Evolutionary conservation across 2,329 filamentous ascomycete genomes (phyloP), one percentile per base, ranked within the genome.

Genomic region (Penicillium sp.): DNA sequence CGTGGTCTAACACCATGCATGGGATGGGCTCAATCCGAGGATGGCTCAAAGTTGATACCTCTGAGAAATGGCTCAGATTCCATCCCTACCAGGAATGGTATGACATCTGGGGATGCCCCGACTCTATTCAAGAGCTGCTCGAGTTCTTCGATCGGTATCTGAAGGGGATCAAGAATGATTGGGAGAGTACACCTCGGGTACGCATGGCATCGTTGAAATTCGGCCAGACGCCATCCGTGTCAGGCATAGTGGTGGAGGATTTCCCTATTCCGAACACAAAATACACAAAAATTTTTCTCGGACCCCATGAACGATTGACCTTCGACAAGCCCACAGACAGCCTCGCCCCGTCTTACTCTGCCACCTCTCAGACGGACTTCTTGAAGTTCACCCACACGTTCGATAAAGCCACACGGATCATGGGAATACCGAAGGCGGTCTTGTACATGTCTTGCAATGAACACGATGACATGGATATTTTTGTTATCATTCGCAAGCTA

Each of bases 101-200:
- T 57, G 80, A 82, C 54, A 63, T 82, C 1, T 82, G 75, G 59
- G 71, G 68, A 53, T 65, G 70, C 8, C 64, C 67, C 0, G 66
- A 77, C 25, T 68, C 72, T 2, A 70, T 68, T 10, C 68, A 76
- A 1, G 80, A 82, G 54, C 71, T 83, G 0, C 61, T 70, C 6
- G 57, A 62, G 0, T 84, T 81, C 69, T 83, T 83, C 56, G 81
- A 83, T 56, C 68, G 65, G 1, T 84, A 79, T 58, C 70, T 83
- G 13, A 80, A 78, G 35, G 77, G 71, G 0, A 69, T 72, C 0
- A 59, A 79, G 0, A 84, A 84, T 56, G 78, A 67, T 13, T 83
- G 80, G 80, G 78, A 82, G 60, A 71, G 75, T 42, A 84, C 80
- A 0, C 79, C 81, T 0, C 72, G 71, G 30, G 78, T 83, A 1